A percentile compares a stretch with the other conserved stretches of the same genome.
phyloP scores from a whole-genome alignment of 768 basidiomycete genomes.

The Melanogaster broomeanus region DNA sequence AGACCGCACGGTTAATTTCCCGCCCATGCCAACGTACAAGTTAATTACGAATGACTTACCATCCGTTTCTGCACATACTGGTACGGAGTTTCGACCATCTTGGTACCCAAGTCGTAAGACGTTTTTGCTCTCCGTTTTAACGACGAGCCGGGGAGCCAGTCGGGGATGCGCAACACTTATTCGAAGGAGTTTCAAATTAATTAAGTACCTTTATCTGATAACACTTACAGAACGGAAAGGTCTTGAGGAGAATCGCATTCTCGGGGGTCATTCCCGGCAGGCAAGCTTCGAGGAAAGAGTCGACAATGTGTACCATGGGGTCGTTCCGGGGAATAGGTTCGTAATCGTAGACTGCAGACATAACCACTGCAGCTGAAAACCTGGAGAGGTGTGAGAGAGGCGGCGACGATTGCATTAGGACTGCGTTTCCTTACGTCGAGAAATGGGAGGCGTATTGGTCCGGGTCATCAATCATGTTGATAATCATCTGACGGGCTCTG shows the following conservation, averaged over 20 bases:
- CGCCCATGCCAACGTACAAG: too few relatives aligned
- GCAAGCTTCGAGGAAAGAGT: not conserved
- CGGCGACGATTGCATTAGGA: too few relatives aligned
- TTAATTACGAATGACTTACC: constrained; percentile 1
- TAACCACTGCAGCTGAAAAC: constrained; percentile 31
- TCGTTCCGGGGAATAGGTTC: constrained; percentile 10
- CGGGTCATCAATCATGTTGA: constrained; percentile 10
- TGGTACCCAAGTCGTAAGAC: constrained; percentile 5
- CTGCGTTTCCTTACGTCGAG: not conserved
- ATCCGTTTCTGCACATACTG: constrained; percentile 11
- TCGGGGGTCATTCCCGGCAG: not conserved
- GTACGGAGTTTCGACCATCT: constrained; percentile 17
- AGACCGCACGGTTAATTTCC: too few relatives aligned
- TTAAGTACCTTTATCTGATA: not conserved
- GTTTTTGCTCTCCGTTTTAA: constrained; percentile 15
- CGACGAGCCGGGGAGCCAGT: constrained; percentile 24
- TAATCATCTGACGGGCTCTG: constrained; percentile 9
- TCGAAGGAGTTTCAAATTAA: not conserved
- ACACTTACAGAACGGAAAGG: constrained; percentile 17
- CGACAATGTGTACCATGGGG: constrained; percentile 2
- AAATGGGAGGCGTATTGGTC: constrained; percentile 2
- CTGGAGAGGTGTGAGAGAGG: constrained; percentile 9
- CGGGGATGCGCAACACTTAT: constrained; percentile 28
- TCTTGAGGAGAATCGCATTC: not conserved
- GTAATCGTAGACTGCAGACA: constrained; percentile 15